Evolutionary conservation across 306 rosid genomes (phyloP).

Genomic region (Aeschynomene evenia): DNA sequence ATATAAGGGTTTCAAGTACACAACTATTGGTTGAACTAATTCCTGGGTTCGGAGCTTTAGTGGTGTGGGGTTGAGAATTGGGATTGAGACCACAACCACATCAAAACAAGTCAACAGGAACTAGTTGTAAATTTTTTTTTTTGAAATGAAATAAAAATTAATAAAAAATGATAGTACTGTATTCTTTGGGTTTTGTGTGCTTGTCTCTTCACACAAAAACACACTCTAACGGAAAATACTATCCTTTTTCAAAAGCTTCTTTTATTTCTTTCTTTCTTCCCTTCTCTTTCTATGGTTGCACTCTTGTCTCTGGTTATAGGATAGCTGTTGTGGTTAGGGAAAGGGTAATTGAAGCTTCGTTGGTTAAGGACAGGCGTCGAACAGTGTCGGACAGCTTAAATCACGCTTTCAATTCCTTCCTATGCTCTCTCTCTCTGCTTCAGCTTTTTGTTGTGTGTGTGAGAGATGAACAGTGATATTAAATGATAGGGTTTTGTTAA

Average conservation of each 20-base stretch:
- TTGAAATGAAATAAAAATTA: neutral
- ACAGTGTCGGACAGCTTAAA: constrained; percentile 31
- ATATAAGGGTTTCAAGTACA: neutral
- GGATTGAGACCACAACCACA: neutral
- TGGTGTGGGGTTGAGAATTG: neutral
- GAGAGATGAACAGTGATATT: no score
- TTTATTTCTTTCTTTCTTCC: neutral
- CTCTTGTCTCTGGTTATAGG: neutral
- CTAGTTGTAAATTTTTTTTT: neutral
- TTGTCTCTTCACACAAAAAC: neutral
- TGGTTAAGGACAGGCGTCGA: constrained; percentile 18
- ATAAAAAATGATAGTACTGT: neutral
- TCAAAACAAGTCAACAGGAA: neutral
- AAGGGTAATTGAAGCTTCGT: constrained; percentile 20
- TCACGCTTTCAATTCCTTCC: constrained; percentile 38
- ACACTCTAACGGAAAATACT: neutral
- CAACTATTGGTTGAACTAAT: constrained; percentile 18
- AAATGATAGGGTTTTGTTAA: no score
- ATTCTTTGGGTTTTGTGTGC: constrained; percentile 4
- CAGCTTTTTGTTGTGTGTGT: constrained; percentile 26
- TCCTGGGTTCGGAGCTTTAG: constrained; percentile 28
- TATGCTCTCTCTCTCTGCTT: neutral
- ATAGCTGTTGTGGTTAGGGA: constrained; percentile 17
- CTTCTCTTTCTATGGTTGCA: neutral
- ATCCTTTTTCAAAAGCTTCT: neutral